These are phyloP conservation scores for Fusarium luffae DNA, from an alignment of 2,329 filamentous ascomycete genomes.

Conservation along the genomic window DNA sequence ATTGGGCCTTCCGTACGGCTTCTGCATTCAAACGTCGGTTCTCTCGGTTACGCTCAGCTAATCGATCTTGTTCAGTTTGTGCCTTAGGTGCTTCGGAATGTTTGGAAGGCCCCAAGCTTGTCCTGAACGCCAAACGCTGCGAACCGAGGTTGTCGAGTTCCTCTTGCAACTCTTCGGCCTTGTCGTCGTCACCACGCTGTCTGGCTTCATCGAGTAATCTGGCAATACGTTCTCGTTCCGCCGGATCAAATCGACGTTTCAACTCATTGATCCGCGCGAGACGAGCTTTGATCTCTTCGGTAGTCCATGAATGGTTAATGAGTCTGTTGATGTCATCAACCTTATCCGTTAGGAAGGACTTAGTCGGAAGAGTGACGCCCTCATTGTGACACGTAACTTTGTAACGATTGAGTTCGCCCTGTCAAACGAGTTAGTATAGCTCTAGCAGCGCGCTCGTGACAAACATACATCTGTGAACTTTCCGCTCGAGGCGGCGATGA, in stretches of 20 bases:
- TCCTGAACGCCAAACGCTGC: slow-evolving; percentile 79
- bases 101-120: slow-evolving; percentile 67
- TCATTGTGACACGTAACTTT: slow-evolving; percentile 79
- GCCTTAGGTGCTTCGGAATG: slow-evolving; percentile 60
- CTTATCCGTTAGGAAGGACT: slow-evolving; percentile 74
- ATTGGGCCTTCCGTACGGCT: slow-evolving; percentile 88
- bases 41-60: slow-evolving; percentile 84
- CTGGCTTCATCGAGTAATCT: slow-evolving; percentile 75
- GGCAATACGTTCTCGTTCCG: slow-evolving; percentile 74
- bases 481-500: slow-evolving; percentile 88
- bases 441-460: background rate
- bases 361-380: slow-evolving; percentile 78
- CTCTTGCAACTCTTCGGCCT: slow-evolving; percentile 64
- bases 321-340: slow-evolving; percentile 83
- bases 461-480: slow-evolving; percentile 79
- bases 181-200: slow-evolving; percentile 69
- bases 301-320: slow-evolving; percentile 83
- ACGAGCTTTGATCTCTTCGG: slow-evolving; percentile 83
- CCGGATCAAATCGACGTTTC: slow-evolving; percentile 72
- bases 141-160: slow-evolving; percentile 72
- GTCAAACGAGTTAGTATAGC: slow-evolving; percentile 40
- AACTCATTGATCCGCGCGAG: slow-evolving; percentile 77
- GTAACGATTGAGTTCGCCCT: slow-evolving; percentile 85
- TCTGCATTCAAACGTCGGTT: slow-evolving; percentile 89
- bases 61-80: slow-evolving; percentile 79